Evolutionary conservation across 306 rosid genomes (phyloP).

Genomic region (Dicorynia guianensis): DNA sequence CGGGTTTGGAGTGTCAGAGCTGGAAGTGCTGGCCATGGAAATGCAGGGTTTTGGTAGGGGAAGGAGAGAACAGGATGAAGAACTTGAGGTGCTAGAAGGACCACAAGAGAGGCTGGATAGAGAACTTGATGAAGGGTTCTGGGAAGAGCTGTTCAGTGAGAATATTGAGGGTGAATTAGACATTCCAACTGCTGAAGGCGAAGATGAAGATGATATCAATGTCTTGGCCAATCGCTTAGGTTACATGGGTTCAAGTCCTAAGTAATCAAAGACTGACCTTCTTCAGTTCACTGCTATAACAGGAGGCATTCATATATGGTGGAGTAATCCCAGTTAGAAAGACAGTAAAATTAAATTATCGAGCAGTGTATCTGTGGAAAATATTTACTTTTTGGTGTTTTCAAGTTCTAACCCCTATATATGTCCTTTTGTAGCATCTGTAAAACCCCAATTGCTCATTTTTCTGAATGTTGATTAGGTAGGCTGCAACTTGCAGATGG

Average conservation of each 20-base stretch:
- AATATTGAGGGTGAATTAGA: slow-evolving; percentile 46
- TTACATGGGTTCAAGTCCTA: slow-evolving; percentile 60
- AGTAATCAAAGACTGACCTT: slow-evolving; percentile 40
- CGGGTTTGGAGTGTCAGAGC: slow-evolving; percentile 68
- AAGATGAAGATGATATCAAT: slow-evolving; percentile 52
- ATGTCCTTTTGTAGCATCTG: slow-evolving; percentile 43
- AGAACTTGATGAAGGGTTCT: slow-evolving; percentile 68
- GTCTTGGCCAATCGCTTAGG: slow-evolving; percentile 58
- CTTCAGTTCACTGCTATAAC: slow-evolving; percentile 12
- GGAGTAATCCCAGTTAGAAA: slow-evolving; percentile 44
- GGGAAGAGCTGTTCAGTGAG: slow-evolving; percentile 56
- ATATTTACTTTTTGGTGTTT: slow-evolving; percentile 40
- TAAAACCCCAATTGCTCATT: slow-evolving; percentile 42
- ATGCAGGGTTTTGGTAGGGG: slow-evolving; percentile 74
- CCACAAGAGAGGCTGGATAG: slow-evolving; percentile 53
- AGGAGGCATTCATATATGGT: slow-evolving; percentile 25
- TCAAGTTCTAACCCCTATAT: slow-evolving; percentile 51
- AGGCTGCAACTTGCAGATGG: slow-evolving; percentile 54
- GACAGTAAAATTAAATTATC: slow-evolving; percentile 40
- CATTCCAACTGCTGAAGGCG: slow-evolving; percentile 39
- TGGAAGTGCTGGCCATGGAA: slow-evolving; percentile 81
- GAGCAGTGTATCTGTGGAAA: slow-evolving; percentile 41
- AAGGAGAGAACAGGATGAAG: slow-evolving; percentile 44
- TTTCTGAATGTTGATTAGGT: slow-evolving; percentile 58
- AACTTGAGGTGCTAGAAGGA: slow-evolving; percentile 46